Percentiles rank a stretch among this genome's conserved stretches.
These are phyloP conservation scores for Asterochloris erici DNA, from an alignment of 139 green algal genomes.

Conservation along the genomic window DNA sequence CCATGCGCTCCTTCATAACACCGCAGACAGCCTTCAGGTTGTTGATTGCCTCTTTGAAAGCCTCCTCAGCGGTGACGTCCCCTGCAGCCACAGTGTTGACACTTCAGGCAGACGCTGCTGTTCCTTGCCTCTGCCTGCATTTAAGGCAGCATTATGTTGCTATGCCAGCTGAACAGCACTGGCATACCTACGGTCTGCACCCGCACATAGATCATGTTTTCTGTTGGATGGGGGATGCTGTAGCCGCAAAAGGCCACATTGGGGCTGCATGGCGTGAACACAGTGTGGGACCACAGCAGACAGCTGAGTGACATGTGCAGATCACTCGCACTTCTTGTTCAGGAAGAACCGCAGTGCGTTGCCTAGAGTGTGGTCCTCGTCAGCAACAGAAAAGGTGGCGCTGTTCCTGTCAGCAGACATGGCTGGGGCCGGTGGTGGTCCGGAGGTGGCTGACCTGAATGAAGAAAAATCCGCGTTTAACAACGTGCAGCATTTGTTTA, in stretches of 20 bases:
- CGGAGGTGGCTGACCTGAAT: not conserved
- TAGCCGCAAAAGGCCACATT: constrained; percentile 78
- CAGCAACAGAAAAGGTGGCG: constrained; percentile 69
- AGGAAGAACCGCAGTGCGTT: constrained; percentile 80
- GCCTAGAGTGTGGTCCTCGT: constrained; percentile 86
- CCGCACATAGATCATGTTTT: constrained; percentile 77
- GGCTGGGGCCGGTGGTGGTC: not conserved
- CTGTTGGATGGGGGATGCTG: constrained; percentile 80
- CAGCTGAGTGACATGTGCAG: no score
- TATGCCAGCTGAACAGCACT: not conserved
- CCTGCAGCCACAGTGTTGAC: constrained; percentile 31
- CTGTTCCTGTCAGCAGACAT: not conserved
- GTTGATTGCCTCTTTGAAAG: constrained; percentile 38
- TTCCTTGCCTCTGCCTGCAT: no score
- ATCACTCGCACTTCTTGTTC: constrained; percentile 69
- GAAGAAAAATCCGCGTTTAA: no score
- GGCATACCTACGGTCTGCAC: constrained; percentile 77
- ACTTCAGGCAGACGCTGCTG: not conserved
- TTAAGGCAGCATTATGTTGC: not conserved
- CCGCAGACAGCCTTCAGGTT: constrained; percentile 48
- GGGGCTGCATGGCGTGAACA: constrained; percentile 37
- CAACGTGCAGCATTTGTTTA: no score
- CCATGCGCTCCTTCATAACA: constrained; percentile 42
- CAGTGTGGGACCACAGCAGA: not conserved
- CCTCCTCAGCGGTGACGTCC: constrained; percentile 46